Evolutionary conservation across 176 grass and related monocot species (phyloP), one percentile per base, ranked within the genome.

Genomic region (Musa itinerans): DNA sequence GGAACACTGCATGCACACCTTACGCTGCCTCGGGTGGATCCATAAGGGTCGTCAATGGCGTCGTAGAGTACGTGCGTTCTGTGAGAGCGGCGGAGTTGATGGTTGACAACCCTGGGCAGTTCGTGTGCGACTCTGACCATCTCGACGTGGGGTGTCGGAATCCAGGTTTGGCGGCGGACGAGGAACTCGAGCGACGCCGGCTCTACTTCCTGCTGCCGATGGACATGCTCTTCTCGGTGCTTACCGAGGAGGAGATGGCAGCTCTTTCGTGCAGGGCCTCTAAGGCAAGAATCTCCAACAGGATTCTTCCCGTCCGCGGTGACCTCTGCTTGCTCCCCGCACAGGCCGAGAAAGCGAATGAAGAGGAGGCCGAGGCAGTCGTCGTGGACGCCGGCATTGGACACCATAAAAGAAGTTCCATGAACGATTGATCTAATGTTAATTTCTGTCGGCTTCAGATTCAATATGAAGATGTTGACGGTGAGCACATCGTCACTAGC

Each of bases 151-250:
- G 90, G 2, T 82, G 85, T 78, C 88, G 95, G 19, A 72, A 91
- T 2, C 88, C 95, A 0, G 95, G 90, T 0, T 72, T 98, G 2
- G 70, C 66, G 0, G 84, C 84, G 3, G 90, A 93, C 68, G 86
- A 87, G 81, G 43, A 85, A 75, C 90, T 98, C 76, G 58, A 83
- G 63, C 82, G 86, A 52, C 80, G 64, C 56, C 88, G 63, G 43
- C 74, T 86, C 0, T 98, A 93, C 86, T 94, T 93, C 76, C 88
- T 98, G 10, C 90, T 98, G 9, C 95, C 90, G 19, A 81, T 91
- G 79, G 95, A 93, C 88, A 93, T 98, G 84, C 82, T 98, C 59
- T 98, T 93, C 84, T 98, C 95, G 64, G 90, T 98, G 64, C 95
- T 98, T 81, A 93, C 95, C 22, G 78, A 89, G 63, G 95, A 94